phyloP scores from a whole-genome alignment of 495 filamentous ascomycete species.

The Lasiosphaeria miniovina region DNA sequence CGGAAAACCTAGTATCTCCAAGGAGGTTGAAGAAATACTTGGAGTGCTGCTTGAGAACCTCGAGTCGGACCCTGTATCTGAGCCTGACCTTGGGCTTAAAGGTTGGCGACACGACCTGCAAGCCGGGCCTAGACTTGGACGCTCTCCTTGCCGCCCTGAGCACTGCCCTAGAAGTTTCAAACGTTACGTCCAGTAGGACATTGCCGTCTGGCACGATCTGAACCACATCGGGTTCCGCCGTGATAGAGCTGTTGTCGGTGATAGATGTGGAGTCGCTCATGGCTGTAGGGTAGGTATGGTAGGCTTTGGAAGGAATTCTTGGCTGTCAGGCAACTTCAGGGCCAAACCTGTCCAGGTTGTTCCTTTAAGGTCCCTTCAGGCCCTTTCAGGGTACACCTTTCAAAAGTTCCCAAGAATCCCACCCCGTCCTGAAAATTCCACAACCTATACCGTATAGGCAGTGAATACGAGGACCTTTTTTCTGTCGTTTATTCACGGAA shows the following conservation, averaged over 20 bases:
- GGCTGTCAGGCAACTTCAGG: neutral
- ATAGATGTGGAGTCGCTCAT: slow-evolving; percentile 23
- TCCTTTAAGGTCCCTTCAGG: too few relatives aligned
- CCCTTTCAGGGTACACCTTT: too few relatives aligned
- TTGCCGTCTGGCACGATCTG: slow-evolving; percentile 52
- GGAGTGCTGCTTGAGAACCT: slow-evolving; percentile 45
- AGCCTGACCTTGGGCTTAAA: slow-evolving; percentile 33
- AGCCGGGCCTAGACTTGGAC: slow-evolving; percentile 21
- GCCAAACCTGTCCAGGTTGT: too few relatives aligned
- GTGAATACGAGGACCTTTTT: too few relatives aligned
- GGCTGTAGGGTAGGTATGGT: neutral
- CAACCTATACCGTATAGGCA: too few relatives aligned
- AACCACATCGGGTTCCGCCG: slow-evolving; percentile 29
- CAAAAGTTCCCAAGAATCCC: too few relatives aligned
- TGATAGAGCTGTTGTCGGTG: slow-evolving; percentile 12
- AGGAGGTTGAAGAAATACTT: slow-evolving; percentile 60
- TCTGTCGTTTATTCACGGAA: too few relatives aligned
- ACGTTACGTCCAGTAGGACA: slow-evolving; percentile 52
- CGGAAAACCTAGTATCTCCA: slow-evolving; percentile 46
- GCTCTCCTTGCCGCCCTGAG: slow-evolving; percentile 29
- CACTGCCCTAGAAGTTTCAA: slow-evolving; percentile 48
- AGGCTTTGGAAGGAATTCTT: neutral
- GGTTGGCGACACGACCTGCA: slow-evolving; percentile 19
- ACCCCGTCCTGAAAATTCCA: too few relatives aligned
- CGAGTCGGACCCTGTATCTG: slow-evolving; percentile 39